phyloP scores from a whole-genome alignment of 257 asterid species.

The Galeopsis tetrahit region DNA sequence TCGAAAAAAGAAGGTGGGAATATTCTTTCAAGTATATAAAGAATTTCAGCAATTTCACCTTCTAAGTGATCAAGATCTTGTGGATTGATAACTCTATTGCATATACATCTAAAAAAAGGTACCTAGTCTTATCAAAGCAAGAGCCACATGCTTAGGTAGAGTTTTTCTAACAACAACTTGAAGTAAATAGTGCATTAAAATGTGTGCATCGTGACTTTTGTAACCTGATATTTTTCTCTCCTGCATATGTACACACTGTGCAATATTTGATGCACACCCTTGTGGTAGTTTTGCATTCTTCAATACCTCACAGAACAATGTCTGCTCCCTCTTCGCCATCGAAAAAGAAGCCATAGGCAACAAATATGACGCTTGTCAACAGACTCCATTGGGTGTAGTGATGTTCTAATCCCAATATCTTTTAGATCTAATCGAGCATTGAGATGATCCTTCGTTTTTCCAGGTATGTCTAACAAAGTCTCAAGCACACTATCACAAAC shows the following conservation, averaged over 20 bases:
- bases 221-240: background rate
- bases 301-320: background rate
- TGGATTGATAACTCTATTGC: background rate
- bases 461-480: conserved; percentile 15
- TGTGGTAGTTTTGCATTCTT: conserved; percentile 1
- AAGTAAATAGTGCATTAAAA: conserved; percentile 4
- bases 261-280: conserved; percentile 13
- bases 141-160: background rate
- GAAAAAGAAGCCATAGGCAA: background rate
- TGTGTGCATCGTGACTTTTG: background rate
- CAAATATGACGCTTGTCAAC: background rate
- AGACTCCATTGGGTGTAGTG: background rate
- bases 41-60: background rate
- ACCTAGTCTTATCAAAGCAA: background rate
- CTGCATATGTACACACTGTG: background rate
- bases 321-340: conserved; percentile 16
- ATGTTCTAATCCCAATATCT: background rate
- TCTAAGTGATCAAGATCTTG: background rate
- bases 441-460: conserved; percentile 14
- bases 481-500: background rate
- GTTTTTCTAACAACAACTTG: background rate
- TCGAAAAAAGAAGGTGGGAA: conserved; percentile 10
- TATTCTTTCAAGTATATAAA: conserved; percentile 8
- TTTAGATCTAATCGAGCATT: conserved; percentile 24
- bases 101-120: background rate